Evolutionary conservation across 2,329 filamentous ascomycete species (phyloP).

Genomic region (Domatiomyces globalis): DNA sequence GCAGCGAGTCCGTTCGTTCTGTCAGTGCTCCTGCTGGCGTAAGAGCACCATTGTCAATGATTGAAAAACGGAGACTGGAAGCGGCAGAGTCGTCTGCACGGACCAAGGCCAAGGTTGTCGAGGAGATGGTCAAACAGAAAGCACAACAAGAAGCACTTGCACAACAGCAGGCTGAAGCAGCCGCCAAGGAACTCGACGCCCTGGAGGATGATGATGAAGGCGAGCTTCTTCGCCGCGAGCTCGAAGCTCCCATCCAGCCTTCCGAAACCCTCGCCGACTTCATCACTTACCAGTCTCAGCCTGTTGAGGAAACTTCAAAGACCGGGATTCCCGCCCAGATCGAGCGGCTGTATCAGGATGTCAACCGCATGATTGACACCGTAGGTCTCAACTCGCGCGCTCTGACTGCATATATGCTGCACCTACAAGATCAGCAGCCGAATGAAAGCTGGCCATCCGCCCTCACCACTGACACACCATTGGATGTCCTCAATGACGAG

Average conservation of each 20-base stretch:
- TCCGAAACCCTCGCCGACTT: constrained; percentile 34
- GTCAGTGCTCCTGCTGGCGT: constrained; percentile 26
- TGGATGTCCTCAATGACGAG: constrained; percentile 54
- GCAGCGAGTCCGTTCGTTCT: constrained; percentile 24
- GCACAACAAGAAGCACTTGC: constrained; percentile 12
- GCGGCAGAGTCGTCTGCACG: not conserved
- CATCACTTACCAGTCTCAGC: constrained; percentile 34
- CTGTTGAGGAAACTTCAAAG: constrained; percentile 27
- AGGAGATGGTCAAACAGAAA: constrained; percentile 13
- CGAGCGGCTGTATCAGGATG: constrained; percentile 36
- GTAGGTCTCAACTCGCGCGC: constrained; percentile 72
- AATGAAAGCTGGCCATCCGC: constrained; percentile 35
- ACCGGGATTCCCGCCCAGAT: constrained; percentile 37
- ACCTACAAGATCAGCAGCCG: constrained; percentile 34
- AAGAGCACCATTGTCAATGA: constrained; percentile 20
- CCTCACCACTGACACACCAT: constrained; percentile 37
- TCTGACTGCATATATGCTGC: constrained; percentile 41
- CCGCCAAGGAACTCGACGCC: constrained; percentile 22
- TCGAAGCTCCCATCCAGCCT: constrained; percentile 30
- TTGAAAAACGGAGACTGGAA: constrained; percentile 24
- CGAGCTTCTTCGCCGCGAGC: constrained; percentile 31
- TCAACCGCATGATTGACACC: constrained; percentile 77
- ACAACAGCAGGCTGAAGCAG: constrained; percentile 17
- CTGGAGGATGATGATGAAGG: constrained; percentile 32
- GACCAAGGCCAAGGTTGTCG: not conserved